These are phyloP conservation scores for Boletus huronensis DNA, from an alignment of 768 basidiomycete genomes.

Conservation along the genomic window DNA sequence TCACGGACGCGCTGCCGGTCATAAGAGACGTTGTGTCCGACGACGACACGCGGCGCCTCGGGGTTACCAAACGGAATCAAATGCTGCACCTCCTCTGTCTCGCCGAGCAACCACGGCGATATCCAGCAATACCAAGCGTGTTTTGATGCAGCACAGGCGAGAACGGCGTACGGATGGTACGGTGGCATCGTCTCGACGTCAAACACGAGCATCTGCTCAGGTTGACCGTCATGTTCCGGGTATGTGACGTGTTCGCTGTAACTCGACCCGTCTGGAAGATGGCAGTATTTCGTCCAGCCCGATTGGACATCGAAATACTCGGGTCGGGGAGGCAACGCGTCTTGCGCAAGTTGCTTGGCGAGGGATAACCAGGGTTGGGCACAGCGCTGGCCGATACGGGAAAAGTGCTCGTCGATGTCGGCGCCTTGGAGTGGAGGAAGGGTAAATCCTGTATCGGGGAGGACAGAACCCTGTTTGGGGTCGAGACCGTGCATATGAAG, in stretches of 20 bases:
- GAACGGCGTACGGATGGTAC: constrained; percentile 76
- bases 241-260: constrained; percentile 69
- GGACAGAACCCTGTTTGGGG: constrained; percentile 71
- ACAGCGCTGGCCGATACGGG: constrained; percentile 63
- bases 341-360: constrained; percentile 53
- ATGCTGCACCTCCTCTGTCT: constrained; percentile 54
- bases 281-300: constrained; percentile 89
- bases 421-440: constrained; percentile 81
- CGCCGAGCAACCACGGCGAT: constrained; percentile 84
- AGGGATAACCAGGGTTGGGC: constrained; percentile 79
- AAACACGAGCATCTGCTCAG: constrained; percentile 77
- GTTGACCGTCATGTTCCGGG: constrained; percentile 58
- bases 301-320: constrained; percentile 50
- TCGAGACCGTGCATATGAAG: constrained; percentile 79
- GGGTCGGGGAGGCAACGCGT: constrained; percentile 59
- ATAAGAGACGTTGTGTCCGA: constrained; percentile 95
- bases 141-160: constrained; percentile 82
- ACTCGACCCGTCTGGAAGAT: constrained; percentile 69
- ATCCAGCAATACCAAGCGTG: constrained; percentile 96
- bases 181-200: constrained; percentile 93
- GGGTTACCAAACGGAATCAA: constrained; percentile 71
- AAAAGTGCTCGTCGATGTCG: constrained; percentile 86
- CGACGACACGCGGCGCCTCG: constrained; percentile 55
- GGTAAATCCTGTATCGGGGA: constrained; percentile 76
- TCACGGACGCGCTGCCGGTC: constrained; percentile 80